Base-by-base conservation (phyloP, 2,329 filamentous ascomycete species). In the Fusarium annulatum region DNA sequence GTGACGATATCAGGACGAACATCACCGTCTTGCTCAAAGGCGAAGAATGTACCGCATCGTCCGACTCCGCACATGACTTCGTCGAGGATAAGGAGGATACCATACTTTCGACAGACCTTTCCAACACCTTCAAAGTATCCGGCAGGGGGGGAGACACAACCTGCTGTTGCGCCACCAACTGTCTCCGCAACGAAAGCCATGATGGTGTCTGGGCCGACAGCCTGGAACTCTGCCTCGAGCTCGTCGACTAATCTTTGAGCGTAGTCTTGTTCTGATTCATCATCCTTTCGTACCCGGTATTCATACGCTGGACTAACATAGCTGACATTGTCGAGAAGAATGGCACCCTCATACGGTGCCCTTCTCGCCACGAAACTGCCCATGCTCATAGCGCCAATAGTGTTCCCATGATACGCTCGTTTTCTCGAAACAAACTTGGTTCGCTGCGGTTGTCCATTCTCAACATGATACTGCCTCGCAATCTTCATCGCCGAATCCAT, bases 171-270 rank as follows among this genome's bases (percentile, higher is more conserved):
- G 6, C 93, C 92, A 19, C 93, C 92, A 3, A 95, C 86, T 0
- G 93, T 91, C 80, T 95, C 93, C 3, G 91, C 90, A 30, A 94
- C 86, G 76, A 95, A 94, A 1, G 91, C 92, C 60, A 90, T 92
- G 2, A 95, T 91, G 0, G 85, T 92, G 0, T 90, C 85, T 0
- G 92, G 88, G 0, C 92, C 93, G 1, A 93, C 78, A 3, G 86
- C 81, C 66, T 87, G 84, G 71, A 95, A 94, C 72, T 93, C 90
- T 4, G 82, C 84, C 12, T 94, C 92, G 3, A 96, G 83, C 78
- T 95, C 92, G 7, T 86, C 80, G 0, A 88, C 88, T 15, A 94
- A 84, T 23, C 90, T 85, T 3, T 80, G 77, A 2, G 93, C 88
- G 66, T 94, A 95, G 2, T 86, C 83, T 3, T 84, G 84, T 36